Evolutionary conservation across 257 asterid genomes (phyloP).

Genomic region (Cordia subcordata): DNA sequence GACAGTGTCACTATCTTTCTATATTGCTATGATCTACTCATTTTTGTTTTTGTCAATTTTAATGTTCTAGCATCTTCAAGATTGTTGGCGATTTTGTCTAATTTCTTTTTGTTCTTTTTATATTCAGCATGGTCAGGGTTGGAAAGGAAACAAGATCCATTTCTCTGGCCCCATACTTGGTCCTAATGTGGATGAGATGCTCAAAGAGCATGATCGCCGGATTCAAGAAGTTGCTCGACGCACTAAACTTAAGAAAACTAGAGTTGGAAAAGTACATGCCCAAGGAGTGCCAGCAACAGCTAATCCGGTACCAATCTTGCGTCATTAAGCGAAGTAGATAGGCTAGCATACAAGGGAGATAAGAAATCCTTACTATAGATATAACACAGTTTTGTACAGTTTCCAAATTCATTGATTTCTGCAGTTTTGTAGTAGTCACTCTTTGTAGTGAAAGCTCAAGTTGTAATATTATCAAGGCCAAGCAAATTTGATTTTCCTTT

Average conservation of each 20-base stretch:
- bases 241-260: conserved; percentile 50
- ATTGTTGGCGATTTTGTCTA: background rate
- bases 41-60: background rate
- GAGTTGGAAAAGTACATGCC: conserved; percentile 36
- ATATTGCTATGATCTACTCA: too few species aligned
- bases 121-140: conserved; percentile 29
- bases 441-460: background rate
- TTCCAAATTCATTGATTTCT: background rate
- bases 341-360: background rate
- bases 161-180: conserved; percentile 75
- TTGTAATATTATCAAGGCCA: too few species aligned
- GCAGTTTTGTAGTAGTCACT: background rate
- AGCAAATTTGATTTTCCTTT: too few species aligned
- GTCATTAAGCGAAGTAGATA: conserved; percentile 13
- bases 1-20: too few species aligned
- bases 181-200: conserved; percentile 77
- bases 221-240: conserved; percentile 81
- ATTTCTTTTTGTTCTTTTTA: conserved; percentile 3
- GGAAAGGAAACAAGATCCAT: conserved; percentile 43
- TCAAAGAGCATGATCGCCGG: conserved; percentile 80
- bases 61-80: too few species aligned
- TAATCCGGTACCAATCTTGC: conserved; percentile 20
- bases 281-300: conserved; percentile 26
- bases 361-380: background rate
- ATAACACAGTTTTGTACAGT: background rate